Percentiles rank a stretch among this genome's conserved stretches.
phyloP scores from a whole-genome alignment of 192 early-diverging fungal genomes.

The Helicostylum pulchrum region DNA sequence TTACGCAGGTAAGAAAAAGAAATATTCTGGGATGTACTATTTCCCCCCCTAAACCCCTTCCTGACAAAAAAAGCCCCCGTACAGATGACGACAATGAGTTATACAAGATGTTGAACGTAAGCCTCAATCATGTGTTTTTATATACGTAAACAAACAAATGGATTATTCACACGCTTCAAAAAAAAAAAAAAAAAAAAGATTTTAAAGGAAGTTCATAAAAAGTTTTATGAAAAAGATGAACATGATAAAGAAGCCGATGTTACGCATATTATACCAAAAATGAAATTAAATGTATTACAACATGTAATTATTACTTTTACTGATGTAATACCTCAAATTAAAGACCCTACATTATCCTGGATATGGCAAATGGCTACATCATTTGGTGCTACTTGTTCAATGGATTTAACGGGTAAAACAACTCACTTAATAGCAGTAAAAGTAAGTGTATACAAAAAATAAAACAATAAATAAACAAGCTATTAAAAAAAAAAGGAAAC shows the following conservation, averaged over 20 bases:
- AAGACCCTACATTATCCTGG: constrained; percentile 62
- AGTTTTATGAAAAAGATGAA: constrained; percentile 53
- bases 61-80: background rate
- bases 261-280: constrained; percentile 53
- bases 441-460: constrained; percentile 37
- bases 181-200: constrained; percentile 31
- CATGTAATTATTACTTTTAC: constrained; percentile 77
- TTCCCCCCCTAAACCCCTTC: too few relatives aligned
- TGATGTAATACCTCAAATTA: constrained; percentile 62
- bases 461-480: background rate
- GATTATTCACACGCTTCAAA: background rate
- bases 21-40: too few relatives aligned
- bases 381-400: constrained; percentile 82
- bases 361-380: constrained; percentile 74
- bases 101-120: constrained; percentile 42
- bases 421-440: constrained; percentile 91
- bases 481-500: constrained; percentile 1
- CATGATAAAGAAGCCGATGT: constrained; percentile 18
- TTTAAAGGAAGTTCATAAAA: constrained; percentile 63
- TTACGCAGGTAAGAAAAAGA: too few relatives aligned
- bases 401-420: constrained; percentile 54
- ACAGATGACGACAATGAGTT: constrained; percentile 62
- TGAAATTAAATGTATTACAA: constrained; percentile 62
- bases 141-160: background rate
- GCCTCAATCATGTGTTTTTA: background rate